Evolutionary conservation across 75 land plant genomes (phyloP), one percentile per base, ranked within the genome.

Genomic region (Selaginella moellendorffii): DNA sequence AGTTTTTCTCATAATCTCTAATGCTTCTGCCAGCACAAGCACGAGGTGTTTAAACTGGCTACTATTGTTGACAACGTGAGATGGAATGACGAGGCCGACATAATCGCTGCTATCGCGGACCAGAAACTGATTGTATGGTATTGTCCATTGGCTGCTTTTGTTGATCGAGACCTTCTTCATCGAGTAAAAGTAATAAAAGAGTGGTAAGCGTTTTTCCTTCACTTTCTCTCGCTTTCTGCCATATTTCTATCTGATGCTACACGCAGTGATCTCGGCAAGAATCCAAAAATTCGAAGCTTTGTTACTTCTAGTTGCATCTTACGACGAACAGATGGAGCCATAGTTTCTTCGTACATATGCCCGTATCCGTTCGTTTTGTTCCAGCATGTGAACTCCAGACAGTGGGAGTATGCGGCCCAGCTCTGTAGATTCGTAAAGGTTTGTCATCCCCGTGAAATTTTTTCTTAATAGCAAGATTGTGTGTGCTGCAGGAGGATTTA

Each of bases 121-220:
- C 72, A 63, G 52, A 69, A 54, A 28, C 59, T 74, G 30, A 53
- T 74, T 23, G 72, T 74, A n/a, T 74, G 72, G 76, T 74, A 63
- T 46, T 74, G 68, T 27, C 76, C 76, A 63, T 70, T 67, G 25
- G 76, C 76, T 8, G 62, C 76, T 2, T 62, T 29, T 28, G 51
- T 74, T 12, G 76, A 74, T 61, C 46, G 63, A 31, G 76, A 74
- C 29, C 71, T 74, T 61, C 76, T 74, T 25, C 42, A 62, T 9
- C 29, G 30, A 18, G 65, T 74, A n/a, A 63, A 74, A 64, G 64
- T 62, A 2, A 69, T 30, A 54, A 74, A 74, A 54, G 72, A 74
- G 26, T 74, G 67, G 76, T 74, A 53, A 68, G 72, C 2, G 24
- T 19, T 19, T 62, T 26, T 23, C 19, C 22, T 28, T 24, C 1